Base-by-base conservation (phyloP, 352 stramenopile genomes). In the Bremia lactucae region DNA sequence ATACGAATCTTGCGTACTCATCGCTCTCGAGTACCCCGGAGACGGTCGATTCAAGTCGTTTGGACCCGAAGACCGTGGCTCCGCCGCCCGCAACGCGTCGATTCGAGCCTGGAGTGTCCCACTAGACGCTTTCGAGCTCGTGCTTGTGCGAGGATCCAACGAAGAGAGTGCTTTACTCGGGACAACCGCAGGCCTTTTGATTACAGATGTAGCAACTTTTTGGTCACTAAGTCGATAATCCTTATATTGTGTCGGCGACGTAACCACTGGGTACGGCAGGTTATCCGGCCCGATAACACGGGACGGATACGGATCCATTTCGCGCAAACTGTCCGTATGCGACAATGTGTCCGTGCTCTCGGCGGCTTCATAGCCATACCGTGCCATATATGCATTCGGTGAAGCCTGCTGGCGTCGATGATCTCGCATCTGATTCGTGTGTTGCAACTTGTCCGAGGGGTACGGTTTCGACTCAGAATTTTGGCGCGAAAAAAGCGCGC, bases 61-160 rank as follows among this genome's bases (percentile, higher is more conserved):
- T 68, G n/a, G 68, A 64, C 3, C 58, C 68, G 50, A 76, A 59
- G 25, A 71, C 59, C 42, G 78, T 75, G 22, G 70, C 56, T 68
- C 63, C 29, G 79, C 68, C 10, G 38, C 54, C 10, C 73, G 54
- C 20, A 86, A 49, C 7, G 68, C 73, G 23, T 83, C 66, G 28
- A 86, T 86, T 13, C 70, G 66, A 34, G 77, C 62, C 15, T 73
- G 70, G 25, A 86, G 56, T 20, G 73, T 83, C 9, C 21, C 43
- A 13, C 45, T 36, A 5, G 44, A 64, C 9, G 33, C 18, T 36
- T 22, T 23, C 5, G 43, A 54, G 28, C 36, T 45, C 26, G 18
- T 33, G 42, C 45, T 63, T n/a, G 53, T 36, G 47, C 9, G 31
- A 20, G 40, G 34, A 2, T 62, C 37, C 0, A 39, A 57, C 13